phyloP scores from a whole-genome alignment of 73 alveolate genomes.

The Paramecium sexaurelia region DNA sequence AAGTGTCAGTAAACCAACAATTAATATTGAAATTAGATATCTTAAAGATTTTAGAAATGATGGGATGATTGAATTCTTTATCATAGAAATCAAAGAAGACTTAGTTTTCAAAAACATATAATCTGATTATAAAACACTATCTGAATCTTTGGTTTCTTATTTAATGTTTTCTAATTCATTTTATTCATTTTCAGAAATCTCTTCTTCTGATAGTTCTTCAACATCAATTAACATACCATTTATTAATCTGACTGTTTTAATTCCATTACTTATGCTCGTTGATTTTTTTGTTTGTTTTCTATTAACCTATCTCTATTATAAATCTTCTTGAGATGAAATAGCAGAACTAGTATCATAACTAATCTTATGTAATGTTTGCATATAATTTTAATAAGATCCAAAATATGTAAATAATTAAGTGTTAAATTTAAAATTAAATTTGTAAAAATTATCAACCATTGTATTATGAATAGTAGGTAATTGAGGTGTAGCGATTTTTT shows the following conservation, averaged over 20 bases:
- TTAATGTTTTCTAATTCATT: neutral
- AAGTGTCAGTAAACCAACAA: neutral
- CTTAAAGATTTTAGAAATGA: neutral
- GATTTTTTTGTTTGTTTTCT: neutral
- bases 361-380: neutral
- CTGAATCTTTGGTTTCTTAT: neutral
- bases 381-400: neutral
- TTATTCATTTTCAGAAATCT: neutral
- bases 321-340: neutral
- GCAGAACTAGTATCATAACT: neutral
- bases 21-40: neutral
- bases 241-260: neutral
- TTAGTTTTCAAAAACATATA: neutral
- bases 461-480: neutral
- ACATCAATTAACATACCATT: neutral
- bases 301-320: neutral
- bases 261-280: neutral
- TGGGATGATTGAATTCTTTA: neutral
- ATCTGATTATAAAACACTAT: neutral
- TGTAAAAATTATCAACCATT: neutral
- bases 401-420: neutral
- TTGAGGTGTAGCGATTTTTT: neutral
- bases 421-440: neutral
- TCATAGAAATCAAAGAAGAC: neutral
- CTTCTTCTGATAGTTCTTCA: neutral